Evolutionary conservation across 148 eudicot genomes (phyloP), one percentile per base, ranked within the genome.

Genomic region (Pouteria glomerata): DNA sequence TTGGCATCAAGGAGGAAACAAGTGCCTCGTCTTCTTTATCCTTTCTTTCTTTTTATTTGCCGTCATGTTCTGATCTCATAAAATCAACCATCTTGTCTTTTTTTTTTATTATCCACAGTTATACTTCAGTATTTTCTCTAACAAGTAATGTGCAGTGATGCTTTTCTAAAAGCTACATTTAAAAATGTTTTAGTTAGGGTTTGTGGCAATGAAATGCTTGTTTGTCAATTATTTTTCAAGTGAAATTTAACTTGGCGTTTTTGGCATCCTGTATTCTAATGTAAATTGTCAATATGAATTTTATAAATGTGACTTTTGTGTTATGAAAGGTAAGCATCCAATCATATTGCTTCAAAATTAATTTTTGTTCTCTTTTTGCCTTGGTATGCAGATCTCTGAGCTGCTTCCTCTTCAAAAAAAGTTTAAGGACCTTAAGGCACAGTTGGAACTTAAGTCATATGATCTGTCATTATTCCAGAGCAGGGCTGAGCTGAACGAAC

Each of bases 401-500:
- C 90, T 91, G 27, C 90, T 82, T 70, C 99, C 99, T 12, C 89
- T 91, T 71, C 86, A 92, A 73, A 86, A 86, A 74, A 85, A 85
- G 82, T 95, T 80, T 72, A 83, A 79, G 55, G 91, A 88, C 69
- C 83, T 95, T 21, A 92, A 76, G 81, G 76, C 84, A 70, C 87
- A 92, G 80, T 77, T 95, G 79, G 96, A 86, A 71, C 80, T 95
- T 69, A 88, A 92, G 82, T 90, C 87, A 37, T 85, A 95, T 77
- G 99, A 95, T 41, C 96, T 95, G 30, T 89, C 89, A 70, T 75
- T 95, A 55, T 88, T 82, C 77, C 85, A 88, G 74, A 88, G 84
- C 44, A 86, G 97, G 73, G 96, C 90, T 73, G 89, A 89, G 75
- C 99, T 92, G 79, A 92, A 89, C 83, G 99, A 91, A 82, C 96